Base-by-base conservation (phyloP, 306 rosid genomes). In the Rosa lucieae region DNA sequence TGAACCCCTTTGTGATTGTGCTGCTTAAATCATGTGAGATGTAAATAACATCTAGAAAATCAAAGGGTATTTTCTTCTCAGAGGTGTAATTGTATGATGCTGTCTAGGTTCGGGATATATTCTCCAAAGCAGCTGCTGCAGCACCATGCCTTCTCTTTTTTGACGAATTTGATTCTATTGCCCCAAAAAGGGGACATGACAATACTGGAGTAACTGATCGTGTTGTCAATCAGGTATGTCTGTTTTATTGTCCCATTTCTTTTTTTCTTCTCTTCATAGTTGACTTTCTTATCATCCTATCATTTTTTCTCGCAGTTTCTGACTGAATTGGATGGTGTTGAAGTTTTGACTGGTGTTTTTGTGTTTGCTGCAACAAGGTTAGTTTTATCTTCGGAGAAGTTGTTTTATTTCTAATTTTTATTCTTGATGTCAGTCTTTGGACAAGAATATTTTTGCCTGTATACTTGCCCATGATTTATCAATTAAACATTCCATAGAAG, bases 321-420 rank as follows among this genome's bases (percentile, higher is more conserved):
- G 79, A 95, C 99, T 0, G 98, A 95, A 84, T 86, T 95, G 85
- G 99, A 95, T 53, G 99, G 99, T 77, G 93, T 94, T 73, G 98
- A 95, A 86, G 88, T 92, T 87, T 86, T 95, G 81, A 89, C 93
- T 14, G 98, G 99, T 80, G 98, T 95, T 67, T 95, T 95, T 87
- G 99, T 95, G 76, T 95, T 95, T 87, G 98, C 99, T 74, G 98
- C 99, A 48, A 95, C 99, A 79, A 95, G 99, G 99, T 95, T 81
- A 84, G 90, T 82, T 81, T 81, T 89, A 68, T 87, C 67, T 61
- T 61, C 68, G 17, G 13, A 52, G 14, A 63, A 18, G 20, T 20
- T 14, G 47, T 49, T 18, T 63, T 8, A 9, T 76, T 48, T 48
- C 39, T 6, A 63, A 20, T 44, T 20, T 32, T 47, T 48, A 63